Base-by-base conservation (phyloP, 1,139 yeast species). In the Taphrina confusa region DNA sequence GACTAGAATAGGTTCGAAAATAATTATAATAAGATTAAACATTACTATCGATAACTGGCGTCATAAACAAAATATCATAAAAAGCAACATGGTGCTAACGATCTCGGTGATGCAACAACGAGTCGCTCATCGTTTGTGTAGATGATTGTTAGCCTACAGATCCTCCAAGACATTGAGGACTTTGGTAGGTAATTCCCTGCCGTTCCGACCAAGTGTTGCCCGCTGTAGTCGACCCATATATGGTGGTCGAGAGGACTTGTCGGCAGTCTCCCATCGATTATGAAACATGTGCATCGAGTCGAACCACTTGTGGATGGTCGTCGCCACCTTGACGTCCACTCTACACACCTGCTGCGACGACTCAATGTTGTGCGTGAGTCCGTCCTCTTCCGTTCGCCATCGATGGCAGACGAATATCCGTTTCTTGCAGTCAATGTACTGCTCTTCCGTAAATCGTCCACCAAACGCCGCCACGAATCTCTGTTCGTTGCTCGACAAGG, bases 321-420 rank as follows among this genome's bases (percentile, higher is more conserved):
- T 30, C 37, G 31, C 16, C 12, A 45, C 36, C 50, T 45, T 45
- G 37, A 45, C 50, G 25, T 45, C 36, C 4, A 42, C 31, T 11
- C 31, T 18, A 23, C 46, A 42, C 14, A 23, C 28, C 37, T 45
- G 50, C 50, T 42, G 46, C 5, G 50, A 45, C 22, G 34, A 28
- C 25, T 30, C 50, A 25, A 45, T 45, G 20, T 45, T 45, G 37
- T 45, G 50, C 25, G 14, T 27, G 25, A 45, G 25, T 2, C 50
- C 50, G 20, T 45, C 50, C 23, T 45, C 36, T 16, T 30, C 50
- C n/a, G 50, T 45, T n/a, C 50, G 50, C 50, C 50, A 45, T 9
- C 50, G 34, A 14, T 45, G 50, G 12, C 50, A 45, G 33, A 28
- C 50, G 23, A 45, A 45, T 4, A 45, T 45, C 2, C 50, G 50